Conservation (phyloP, 257 asterid genomes). For the Jaltomata sinuosa region DNA sequence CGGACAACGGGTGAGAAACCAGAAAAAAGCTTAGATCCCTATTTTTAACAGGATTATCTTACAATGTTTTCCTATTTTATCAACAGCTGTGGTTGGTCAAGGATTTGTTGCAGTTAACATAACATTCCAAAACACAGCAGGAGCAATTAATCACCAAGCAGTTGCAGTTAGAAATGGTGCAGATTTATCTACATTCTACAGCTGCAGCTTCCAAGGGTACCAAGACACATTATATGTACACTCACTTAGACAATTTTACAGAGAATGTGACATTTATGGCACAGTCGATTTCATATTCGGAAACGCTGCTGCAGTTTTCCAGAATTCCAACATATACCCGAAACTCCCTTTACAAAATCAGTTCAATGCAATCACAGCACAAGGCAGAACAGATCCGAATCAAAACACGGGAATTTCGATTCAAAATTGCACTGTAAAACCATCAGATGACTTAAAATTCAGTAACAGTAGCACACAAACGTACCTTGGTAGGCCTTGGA, state of each 20-base stretch:
- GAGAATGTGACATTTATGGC: slow-evolving; percentile 24
- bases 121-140: slow-evolving; percentile 1
- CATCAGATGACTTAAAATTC: slow-evolving; percentile 14
- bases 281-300: slow-evolving; percentile 28
- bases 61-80: background rate
- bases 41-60: background rate
- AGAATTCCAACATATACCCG: slow-evolving; percentile 16
- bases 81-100: slow-evolving; percentile 12
- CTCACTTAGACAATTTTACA: slow-evolving; percentile 19
- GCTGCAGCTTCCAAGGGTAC: slow-evolving; percentile 24
- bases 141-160: slow-evolving; percentile 20
- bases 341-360: slow-evolving; percentile 16
- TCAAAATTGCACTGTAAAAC: slow-evolving; percentile 8
- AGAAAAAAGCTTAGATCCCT: background rate
- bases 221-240: slow-evolving; percentile 23
- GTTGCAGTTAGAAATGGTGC: slow-evolving; percentile 25
- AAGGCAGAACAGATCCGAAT: slow-evolving; percentile 14
- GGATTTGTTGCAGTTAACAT: slow-evolving; percentile 26
- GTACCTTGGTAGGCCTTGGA: slow-evolving; percentile 17
- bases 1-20: background rate
- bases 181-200: slow-evolving; percentile 18
- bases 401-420: slow-evolving; percentile 21
- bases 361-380: slow-evolving; percentile 25
- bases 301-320: slow-evolving; percentile 24
- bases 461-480: background rate